Evolutionary conservation across 2,329 filamentous ascomycete genomes (phyloP).

Genomic region (Pseudocercospora crystallina): DNA sequence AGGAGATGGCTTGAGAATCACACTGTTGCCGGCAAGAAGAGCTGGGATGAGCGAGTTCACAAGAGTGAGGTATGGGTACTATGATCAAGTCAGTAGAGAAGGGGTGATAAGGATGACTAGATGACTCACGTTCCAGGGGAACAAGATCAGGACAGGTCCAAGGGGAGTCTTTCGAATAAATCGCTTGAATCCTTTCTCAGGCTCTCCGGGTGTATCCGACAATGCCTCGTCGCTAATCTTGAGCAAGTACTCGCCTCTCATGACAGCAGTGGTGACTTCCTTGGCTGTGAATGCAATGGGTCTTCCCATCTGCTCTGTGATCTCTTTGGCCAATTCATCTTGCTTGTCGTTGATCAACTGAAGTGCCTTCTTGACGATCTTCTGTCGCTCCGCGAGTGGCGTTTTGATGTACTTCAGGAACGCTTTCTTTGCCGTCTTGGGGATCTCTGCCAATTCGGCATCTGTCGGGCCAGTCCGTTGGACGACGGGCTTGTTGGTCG

Average conservation of each 20-base stretch:
- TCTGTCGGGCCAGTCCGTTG: slow-evolving; percentile 73
- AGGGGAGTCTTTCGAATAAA: slow-evolving; percentile 87
- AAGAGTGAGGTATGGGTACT: slow-evolving; percentile 94
- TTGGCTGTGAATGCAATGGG: slow-evolving; percentile 83
- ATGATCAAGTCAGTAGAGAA: slow-evolving; percentile 11
- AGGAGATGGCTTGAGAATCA: slow-evolving; percentile 91
- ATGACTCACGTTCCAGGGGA: slow-evolving; percentile 87
- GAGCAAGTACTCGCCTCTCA: slow-evolving; percentile 80
- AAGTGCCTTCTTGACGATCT: slow-evolving; percentile 78
- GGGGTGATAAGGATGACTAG: slow-evolving; percentile 1
- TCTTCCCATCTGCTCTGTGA: slow-evolving; percentile 93
- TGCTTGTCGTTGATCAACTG: slow-evolving; percentile 67
- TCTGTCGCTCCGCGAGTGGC: slow-evolving; percentile 70
- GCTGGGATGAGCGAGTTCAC: slow-evolving; percentile 91
- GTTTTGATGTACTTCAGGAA: slow-evolving; percentile 78
- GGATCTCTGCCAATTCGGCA: slow-evolving; percentile 69
- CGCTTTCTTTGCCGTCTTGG: slow-evolving; percentile 68
- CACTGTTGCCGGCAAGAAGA: slow-evolving; percentile 83
- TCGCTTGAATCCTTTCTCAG: slow-evolving; percentile 83
- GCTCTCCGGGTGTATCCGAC: slow-evolving; percentile 76
- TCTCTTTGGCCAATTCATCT: slow-evolving; percentile 77
- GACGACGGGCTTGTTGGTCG: slow-evolving; percentile 80
- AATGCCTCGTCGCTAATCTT: slow-evolving; percentile 78
- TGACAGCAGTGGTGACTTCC: slow-evolving; percentile 82
- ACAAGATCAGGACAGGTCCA: slow-evolving; percentile 83